Evolutionary conservation across 192 early-diverging fungal genomes (phyloP).

Genomic region (Jimgerdemannia lactiflua): DNA sequence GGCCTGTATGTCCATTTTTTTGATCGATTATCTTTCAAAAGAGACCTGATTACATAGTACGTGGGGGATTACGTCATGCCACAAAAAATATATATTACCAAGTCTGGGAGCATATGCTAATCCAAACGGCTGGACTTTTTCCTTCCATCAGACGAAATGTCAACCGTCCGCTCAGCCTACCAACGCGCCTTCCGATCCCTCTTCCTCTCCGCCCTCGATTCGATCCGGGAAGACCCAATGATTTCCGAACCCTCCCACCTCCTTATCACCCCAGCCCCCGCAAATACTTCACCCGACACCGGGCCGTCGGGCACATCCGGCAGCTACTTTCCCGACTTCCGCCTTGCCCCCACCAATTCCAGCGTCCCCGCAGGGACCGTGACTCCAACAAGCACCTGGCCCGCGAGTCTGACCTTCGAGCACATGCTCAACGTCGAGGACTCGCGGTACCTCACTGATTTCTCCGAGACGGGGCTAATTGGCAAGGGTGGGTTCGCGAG

Average conservation of each 20-base stretch:
- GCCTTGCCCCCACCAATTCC: slow-evolving; percentile 11
- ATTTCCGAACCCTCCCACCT: background rate
- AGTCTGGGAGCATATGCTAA: no score
- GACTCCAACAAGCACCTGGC: no score
- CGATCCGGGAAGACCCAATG: slow-evolving; percentile 46
- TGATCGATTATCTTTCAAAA: no score
- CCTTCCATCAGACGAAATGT: slow-evolving; percentile 73
- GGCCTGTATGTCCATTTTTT: no score
- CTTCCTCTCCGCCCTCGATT: slow-evolving; percentile 74
- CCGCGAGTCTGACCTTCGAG: slow-evolving; percentile 18
- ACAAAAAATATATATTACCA: no score
- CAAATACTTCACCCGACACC: background rate
- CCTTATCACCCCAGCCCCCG: background rate
- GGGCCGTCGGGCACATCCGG: background rate
- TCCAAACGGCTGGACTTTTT: background rate
- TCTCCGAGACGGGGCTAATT: slow-evolving; percentile 71
- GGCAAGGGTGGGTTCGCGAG: slow-evolving; percentile 94
- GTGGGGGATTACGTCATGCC: no score
- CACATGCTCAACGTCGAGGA: slow-evolving; percentile 55
- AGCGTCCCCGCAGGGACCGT: no score
- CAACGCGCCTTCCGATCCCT: slow-evolving; percentile 84
- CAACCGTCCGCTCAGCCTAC: slow-evolving; percentile 77
- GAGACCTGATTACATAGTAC: no score
- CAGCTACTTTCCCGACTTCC: slow-evolving; percentile 3
- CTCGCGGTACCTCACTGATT: slow-evolving; percentile 81